Percentiles rank a stretch among this genome's conserved stretches.
phyloP scores from a whole-genome alignment of 352 stramenopile genomes.

The Saprolegnia parasitica region DNA sequence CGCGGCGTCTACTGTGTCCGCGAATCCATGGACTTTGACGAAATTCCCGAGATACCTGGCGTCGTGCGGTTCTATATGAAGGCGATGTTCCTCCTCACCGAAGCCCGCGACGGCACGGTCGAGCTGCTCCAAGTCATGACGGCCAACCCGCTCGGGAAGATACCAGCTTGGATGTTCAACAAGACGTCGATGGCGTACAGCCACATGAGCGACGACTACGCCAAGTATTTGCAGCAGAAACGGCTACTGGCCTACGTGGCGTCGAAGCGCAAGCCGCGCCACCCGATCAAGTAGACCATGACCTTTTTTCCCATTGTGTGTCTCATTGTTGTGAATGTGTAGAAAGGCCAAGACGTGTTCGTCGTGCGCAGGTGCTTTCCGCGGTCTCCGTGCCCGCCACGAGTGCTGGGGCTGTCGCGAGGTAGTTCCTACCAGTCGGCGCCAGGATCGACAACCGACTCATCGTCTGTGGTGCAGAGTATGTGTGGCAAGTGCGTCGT shows the following conservation, averaged over 20 bases:
- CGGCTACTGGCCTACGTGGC: not conserved
- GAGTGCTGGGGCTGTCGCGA: slow-evolving; percentile 6
- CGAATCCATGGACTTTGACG: not conserved
- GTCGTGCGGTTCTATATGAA: slow-evolving; percentile 13
- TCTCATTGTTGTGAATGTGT: not conserved
- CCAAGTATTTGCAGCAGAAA: slow-evolving; percentile 13
- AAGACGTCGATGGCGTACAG: not conserved
- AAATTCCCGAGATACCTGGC: not conserved
- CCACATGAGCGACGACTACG: slow-evolving; percentile 10
- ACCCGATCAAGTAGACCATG: not conserved
- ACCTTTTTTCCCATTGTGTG: not conserved
- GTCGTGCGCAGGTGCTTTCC: slow-evolving; percentile 7
- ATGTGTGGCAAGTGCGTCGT: slow-evolving; percentile 29
- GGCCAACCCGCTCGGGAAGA: slow-evolving; percentile 9
- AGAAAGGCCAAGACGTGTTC: slow-evolving; percentile 23
- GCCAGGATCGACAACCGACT: not conserved
- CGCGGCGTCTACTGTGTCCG: slow-evolving; percentile 14
- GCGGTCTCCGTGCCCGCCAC: not conserved
- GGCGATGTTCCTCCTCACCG: slow-evolving; percentile 14
- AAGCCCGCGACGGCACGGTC: slow-evolving; percentile 1
- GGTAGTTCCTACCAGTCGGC: not conserved
- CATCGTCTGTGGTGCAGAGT: not conserved
- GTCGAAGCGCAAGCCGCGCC: not conserved
- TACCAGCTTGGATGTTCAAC: slow-evolving; percentile 26
- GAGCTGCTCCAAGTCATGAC: slow-evolving; percentile 16